A percentile compares a stretch with the other conserved stretches of the same genome.
These are phyloP conservation scores for Mortierella sp. DNA, from an alignment of 371 early-diverging fungal species.

Conservation along the genomic window DNA sequence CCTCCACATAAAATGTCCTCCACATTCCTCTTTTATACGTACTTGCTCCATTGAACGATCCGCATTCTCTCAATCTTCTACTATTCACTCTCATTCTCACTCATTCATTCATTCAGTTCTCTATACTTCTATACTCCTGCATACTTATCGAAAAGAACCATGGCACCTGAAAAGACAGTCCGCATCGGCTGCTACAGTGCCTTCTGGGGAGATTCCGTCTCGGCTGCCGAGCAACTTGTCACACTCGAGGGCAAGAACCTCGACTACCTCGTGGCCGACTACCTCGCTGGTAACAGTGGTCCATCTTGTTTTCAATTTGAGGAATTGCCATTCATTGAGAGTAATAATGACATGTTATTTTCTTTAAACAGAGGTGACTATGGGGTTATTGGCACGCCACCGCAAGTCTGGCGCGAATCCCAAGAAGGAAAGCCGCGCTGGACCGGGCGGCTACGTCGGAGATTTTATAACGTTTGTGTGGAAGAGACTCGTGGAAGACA, in stretches of 20 bases:
- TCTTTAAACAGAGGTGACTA: conserved; percentile 69
- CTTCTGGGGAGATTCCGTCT: conserved; percentile 78
- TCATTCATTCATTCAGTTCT: not conserved
- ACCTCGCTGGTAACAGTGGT: conserved; percentile 64
- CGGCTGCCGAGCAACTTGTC: conserved; percentile 80
- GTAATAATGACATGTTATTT: not conserved
- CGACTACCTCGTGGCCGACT: conserved; percentile 79
- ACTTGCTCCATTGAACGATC: not conserved
- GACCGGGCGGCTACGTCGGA: conserved; percentile 69
- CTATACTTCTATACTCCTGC: not conserved
- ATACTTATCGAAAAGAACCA: conserved; percentile 3
- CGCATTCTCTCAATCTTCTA: not conserved
- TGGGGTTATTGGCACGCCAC: conserved; percentile 78
- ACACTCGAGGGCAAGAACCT: conserved; percentile 72
- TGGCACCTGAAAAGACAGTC: conserved; percentile 57
- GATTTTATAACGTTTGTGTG: conserved; percentile 73
- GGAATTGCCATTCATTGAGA: no score
- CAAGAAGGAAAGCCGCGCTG: conserved; percentile 62
- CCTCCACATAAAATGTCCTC: no score
- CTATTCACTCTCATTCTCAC: not conserved
- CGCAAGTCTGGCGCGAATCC: conserved; percentile 52
- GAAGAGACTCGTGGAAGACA: conserved; percentile 62
- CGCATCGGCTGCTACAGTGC: conserved; percentile 80
- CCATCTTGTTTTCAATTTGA: no score
- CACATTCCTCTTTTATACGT: no score